Conservation (phyloP, 208 protist genomes). For the Crithidia brevicula region DNA sequence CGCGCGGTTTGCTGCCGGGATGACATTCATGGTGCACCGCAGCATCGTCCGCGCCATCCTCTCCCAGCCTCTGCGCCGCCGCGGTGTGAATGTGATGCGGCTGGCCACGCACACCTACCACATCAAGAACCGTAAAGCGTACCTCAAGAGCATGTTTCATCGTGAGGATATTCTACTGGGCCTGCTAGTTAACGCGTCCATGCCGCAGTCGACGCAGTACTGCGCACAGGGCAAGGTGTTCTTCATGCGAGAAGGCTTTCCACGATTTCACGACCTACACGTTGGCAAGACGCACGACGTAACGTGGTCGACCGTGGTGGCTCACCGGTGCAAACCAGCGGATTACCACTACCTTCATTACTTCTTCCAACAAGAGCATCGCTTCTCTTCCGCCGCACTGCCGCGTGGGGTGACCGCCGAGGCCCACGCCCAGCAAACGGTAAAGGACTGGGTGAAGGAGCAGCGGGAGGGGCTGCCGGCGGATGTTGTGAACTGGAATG, state of each 20-base stretch:
- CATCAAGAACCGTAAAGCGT: background rate
- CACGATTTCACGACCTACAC: constrained; percentile 16
- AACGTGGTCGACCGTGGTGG: constrained; percentile 20
- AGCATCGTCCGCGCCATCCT: background rate
- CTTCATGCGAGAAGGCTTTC: background rate
- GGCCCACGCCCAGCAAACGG: background rate
- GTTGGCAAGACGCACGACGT: background rate
- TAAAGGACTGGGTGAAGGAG: background rate
- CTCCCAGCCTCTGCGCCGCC: background rate
- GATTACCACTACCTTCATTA: constrained; percentile 18
- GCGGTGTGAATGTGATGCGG: background rate
- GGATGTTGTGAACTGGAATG: constrained; percentile 11
- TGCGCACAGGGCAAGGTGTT: background rate
- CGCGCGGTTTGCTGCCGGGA: background rate
- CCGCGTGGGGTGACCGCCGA: constrained; percentile 1
- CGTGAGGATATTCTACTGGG: constrained; percentile 9
- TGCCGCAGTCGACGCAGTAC: background rate
- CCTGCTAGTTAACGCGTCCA: background rate
- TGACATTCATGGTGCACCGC: constrained; percentile 7
- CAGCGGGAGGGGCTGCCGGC: background rate
- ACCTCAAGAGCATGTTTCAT: background rate
- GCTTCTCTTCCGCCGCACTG: background rate
- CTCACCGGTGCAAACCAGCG: constrained; percentile 12
- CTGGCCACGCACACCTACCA: background rate
- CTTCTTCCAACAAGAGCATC: constrained; percentile 17